Base-by-base conservation (phyloP, 2,329 filamentous ascomycete species). In the Tolypocladium pustulatum region DNA sequence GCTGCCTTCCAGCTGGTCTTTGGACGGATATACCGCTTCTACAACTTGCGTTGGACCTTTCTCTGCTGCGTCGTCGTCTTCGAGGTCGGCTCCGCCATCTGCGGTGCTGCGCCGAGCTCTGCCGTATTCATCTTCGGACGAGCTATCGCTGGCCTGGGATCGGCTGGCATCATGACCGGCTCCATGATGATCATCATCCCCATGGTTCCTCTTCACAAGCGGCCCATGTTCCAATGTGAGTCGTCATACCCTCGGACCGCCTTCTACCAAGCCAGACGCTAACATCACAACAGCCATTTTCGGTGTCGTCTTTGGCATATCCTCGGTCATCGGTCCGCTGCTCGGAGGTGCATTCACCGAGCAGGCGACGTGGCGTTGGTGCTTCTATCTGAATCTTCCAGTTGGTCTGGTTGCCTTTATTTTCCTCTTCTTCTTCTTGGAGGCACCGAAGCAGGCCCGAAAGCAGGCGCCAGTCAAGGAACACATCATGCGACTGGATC, bases 371-470 rank as follows among this genome's bases (percentile, higher is more conserved):
- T 84, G 81, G 81, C 73, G 75, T 55, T 80, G 81, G 81, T 83
- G 81, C 65, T 84, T 84, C 64, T 84, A 80, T 65, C 79, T 84
- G 65, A 84, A 84, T 61, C 74, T 84, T 20, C 81, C 81, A 9
- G 74, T 84, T 57, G 81, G 81, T 25, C 79, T 72, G 32, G 69
- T 78, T n/a, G 76, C 78, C 4, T 71, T 78, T n/a, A 12, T 77
- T 13, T 76, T 78, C 57, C 74, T 84, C 57, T 68, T 76, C 43
- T 70, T 82, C 57, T 76, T 80, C 64, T 76, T 81, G 62, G 72
- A 77, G 17, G 67, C 76, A 15, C 76, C 79, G 3, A 64, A 65
- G 52, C 67, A 68, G 36, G 59, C 64, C 27, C 61, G 66, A 4
- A 65, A 66, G 20, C 64, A 72, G 9, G 69, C 69, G 17, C 62